These are phyloP conservation scores for Penicillium pancosmium DNA, from an alignment of 495 filamentous ascomycete genomes.

Conservation along the genomic window DNA sequence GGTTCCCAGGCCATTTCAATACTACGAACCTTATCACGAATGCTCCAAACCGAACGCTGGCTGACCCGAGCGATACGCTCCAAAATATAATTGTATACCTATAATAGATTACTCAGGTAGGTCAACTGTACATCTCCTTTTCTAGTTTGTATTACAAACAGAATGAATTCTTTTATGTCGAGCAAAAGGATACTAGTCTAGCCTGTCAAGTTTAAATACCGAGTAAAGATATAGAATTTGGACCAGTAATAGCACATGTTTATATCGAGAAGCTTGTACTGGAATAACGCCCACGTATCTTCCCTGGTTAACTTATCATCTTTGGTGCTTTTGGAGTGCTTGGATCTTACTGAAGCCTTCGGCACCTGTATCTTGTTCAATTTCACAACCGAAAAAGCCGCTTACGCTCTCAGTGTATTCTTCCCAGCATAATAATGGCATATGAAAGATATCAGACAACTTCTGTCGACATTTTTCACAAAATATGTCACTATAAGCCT, in stretches of 20 bases:
- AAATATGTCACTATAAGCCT: background rate
- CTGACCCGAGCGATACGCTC: slow-evolving; percentile 19
- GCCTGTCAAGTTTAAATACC: slow-evolving; percentile 24
- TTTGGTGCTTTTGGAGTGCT: background rate
- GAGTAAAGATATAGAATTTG: slow-evolving; percentile 22
- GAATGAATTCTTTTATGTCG: slow-evolving; percentile 20
- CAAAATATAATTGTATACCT: slow-evolving; percentile 17
- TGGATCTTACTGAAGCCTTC: slow-evolving; percentile 12
- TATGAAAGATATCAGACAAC: slow-evolving; percentile 3
- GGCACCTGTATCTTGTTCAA: background rate
- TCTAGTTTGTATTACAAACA: slow-evolving; percentile 5
- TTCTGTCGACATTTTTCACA: slow-evolving; percentile 7
- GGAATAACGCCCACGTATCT: slow-evolving; percentile 15
- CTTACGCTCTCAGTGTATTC: background rate
- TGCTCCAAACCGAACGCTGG: slow-evolving; percentile 23
- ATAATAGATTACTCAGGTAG: slow-evolving; percentile 17
- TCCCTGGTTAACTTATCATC: background rate
- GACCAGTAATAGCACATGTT: slow-evolving; percentile 9
- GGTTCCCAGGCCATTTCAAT: slow-evolving; percentile 15
- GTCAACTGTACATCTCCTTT: background rate
- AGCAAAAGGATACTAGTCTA: slow-evolving; percentile 33
- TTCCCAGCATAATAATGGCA: slow-evolving; percentile 17
- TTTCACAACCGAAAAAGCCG: slow-evolving; percentile 12
- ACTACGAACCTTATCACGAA: slow-evolving; percentile 20
- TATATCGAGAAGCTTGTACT: slow-evolving; percentile 6